Base-by-base conservation (phyloP, 352 stramenopile species). In the Phytopythium mirpurense region DNA sequence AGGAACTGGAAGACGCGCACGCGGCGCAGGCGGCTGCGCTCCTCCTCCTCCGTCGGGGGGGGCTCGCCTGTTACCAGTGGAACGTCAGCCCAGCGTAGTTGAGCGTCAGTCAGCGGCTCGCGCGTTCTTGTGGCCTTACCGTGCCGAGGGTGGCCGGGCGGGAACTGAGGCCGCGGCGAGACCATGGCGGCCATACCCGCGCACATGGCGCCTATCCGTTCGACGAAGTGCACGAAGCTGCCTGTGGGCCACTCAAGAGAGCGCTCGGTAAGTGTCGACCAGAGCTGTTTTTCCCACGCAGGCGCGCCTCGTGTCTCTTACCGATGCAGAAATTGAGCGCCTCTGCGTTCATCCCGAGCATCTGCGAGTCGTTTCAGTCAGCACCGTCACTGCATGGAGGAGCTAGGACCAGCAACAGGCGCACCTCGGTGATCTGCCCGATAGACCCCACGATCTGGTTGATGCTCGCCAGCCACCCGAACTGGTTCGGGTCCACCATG, bases 1-100 rank as follows among this genome's bases (percentile, higher is more conserved):
- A 93, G 61, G 42, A 90, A 90, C 68, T 91, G 78, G 65, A 93
- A 83, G 55, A 90, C 84, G 45, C 78, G 76, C 48, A 93, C 80
- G 44, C 83, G 74, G 16, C 83, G 76, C 46, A 71, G 51, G 27
- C 83, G 76, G 59, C 77, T 88, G 29, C 67, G 73, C 56, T 89
- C 78, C 55, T 93, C 80, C 60, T 91, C 83, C 46, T 88, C 78
- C 24, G 78, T 83, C 24, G 63, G 53, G 7, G 69, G 67, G 1
- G 74, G 72, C 47, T 89, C 77, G 1, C 77, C 70, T 83, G 48
- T 35, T 10, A 18, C 15, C 5, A 34, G 34, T 38, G 29, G 29
- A 32, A 5, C 29, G 29, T 32, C 29, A 9, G 29, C 29, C 29
- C n/a, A 59, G 26, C 36, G 21, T n/a, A n/a, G n/a, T n/a, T 11